Conservation (phyloP, 73 alveolate species). For the Paramecium tetraurelia region DNA sequence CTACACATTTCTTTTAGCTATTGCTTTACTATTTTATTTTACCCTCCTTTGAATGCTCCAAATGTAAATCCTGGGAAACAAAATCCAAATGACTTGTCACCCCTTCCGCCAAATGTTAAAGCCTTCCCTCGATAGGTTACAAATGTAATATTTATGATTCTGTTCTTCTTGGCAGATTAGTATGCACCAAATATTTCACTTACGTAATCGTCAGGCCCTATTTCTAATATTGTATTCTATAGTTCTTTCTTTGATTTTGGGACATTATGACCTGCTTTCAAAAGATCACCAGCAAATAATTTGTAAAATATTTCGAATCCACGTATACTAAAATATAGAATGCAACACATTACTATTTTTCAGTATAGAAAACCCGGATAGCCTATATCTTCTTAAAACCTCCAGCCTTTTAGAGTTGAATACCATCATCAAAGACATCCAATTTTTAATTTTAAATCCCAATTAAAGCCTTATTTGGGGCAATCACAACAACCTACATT, state of each 20-base stretch:
- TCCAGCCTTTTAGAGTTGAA: not conserved
- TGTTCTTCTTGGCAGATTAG: not conserved
- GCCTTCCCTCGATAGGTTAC: slow-evolving; percentile 16
- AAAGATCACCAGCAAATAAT: not conserved
- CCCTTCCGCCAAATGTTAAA: not conserved
- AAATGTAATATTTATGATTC: not conserved
- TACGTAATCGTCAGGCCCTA: slow-evolving; percentile 47
- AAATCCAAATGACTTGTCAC: not conserved
- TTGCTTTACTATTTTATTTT: not conserved
- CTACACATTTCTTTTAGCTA: not conserved
- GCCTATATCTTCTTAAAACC: not conserved
- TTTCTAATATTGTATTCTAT: not conserved
- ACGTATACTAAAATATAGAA: not conserved
- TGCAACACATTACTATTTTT: not conserved
- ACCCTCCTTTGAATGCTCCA: slow-evolving; percentile 54
- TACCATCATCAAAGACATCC: slow-evolving; percentile 2
- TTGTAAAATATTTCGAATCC: slow-evolving; percentile 40
- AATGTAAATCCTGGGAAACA: not conserved
- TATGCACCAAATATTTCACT: slow-evolving; percentile 30
- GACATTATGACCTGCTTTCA: slow-evolving; percentile 23
- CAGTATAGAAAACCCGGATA: not conserved
- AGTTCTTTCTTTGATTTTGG: slow-evolving; percentile 6
- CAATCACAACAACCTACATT: not conserved
- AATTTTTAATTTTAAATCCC: slow-evolving; percentile 1
- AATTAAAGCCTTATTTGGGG: not conserved